These are phyloP conservation scores for Ophiosphaerella herpotricha DNA, from an alignment of 2,329 filamentous ascomycete species.

Conservation along the genomic window DNA sequence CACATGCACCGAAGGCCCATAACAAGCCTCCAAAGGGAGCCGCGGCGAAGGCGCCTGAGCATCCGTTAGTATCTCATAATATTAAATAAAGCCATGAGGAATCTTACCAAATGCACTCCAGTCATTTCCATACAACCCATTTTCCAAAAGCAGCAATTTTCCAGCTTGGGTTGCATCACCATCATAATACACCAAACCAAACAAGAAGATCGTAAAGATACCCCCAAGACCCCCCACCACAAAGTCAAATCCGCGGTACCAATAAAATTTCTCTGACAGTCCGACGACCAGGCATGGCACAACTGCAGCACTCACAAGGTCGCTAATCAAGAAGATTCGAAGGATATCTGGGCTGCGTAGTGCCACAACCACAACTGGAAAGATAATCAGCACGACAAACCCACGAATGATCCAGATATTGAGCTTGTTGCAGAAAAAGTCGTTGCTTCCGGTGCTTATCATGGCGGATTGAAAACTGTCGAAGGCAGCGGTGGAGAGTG, in stretches of 20 bases:
- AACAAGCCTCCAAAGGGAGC: conserved; percentile 76
- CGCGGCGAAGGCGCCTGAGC: conserved; percentile 69
- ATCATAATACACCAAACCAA: conserved; percentile 78
- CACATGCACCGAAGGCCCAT: conserved; percentile 69
- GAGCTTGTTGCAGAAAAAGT: conserved; percentile 81
- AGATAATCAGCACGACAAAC: conserved; percentile 71
- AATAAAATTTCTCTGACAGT: conserved; percentile 67
- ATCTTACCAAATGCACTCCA: conserved; percentile 75
- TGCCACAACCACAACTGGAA: conserved; percentile 75
- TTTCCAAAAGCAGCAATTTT: conserved; percentile 71
- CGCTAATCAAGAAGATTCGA: conserved; percentile 82
- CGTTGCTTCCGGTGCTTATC: conserved; percentile 83
- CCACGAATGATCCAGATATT: conserved; percentile 74
- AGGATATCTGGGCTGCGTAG: conserved; percentile 74
- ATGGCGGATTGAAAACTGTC: conserved; percentile 82
- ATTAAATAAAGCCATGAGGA: background rate
- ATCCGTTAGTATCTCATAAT: conserved; percentile 6
- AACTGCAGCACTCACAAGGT: conserved; percentile 75
- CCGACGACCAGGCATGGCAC: conserved; percentile 79
- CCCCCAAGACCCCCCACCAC: conserved; percentile 78
- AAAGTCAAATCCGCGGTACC: conserved; percentile 81
- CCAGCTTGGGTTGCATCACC: conserved; percentile 66
- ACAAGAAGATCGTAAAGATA: conserved; percentile 79
- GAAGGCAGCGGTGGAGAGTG: conserved; percentile 76
- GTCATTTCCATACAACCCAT: conserved; percentile 75